Percentiles rank a stretch among this genome's conserved stretches.
Evolutionary conservation across 164 flowering plant species (phyloP).

Genomic region (Euptelea pleiosperma): DNA sequence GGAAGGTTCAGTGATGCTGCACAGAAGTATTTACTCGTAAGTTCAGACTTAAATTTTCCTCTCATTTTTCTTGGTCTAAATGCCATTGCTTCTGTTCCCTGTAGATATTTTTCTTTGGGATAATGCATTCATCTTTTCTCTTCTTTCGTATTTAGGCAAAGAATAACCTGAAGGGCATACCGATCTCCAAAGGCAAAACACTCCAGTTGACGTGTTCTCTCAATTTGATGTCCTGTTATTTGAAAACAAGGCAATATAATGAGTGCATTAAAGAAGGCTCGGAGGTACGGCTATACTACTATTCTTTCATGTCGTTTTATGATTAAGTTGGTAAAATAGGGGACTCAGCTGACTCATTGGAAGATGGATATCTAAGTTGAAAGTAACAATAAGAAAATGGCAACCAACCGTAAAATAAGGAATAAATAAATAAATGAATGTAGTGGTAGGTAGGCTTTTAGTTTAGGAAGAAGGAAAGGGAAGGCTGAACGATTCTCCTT

Average conservation of each 20-base stretch:
- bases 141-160: conserved; percentile 56
- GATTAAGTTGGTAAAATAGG: too few species aligned
- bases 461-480: not conserved
- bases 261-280: conserved; percentile 87
- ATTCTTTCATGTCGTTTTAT: not conserved
- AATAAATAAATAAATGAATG: not conserved
- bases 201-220: conserved; percentile 82
- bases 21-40: conserved; percentile 75
- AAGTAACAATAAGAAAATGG: too few species aligned
- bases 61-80: not conserved
- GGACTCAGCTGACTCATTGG: too few species aligned
- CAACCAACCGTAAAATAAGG: too few species aligned
- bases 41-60: conserved; percentile 19
- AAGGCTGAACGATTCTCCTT: not conserved
- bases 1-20: conserved; percentile 67
- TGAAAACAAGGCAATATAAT: conserved; percentile 76
- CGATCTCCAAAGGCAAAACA: conserved; percentile 48
- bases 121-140: not conserved
- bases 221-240: conserved; percentile 92
- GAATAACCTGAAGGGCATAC: conserved; percentile 56
- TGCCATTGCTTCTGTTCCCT: conserved; percentile 2
- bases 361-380: too few species aligned
- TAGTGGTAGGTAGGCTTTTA: not conserved
- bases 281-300: conserved; percentile 52
- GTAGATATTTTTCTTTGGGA: not conserved